Conservation (phyloP, 345 rosid genomes). For the Microthlaspi erraticum region DNA sequence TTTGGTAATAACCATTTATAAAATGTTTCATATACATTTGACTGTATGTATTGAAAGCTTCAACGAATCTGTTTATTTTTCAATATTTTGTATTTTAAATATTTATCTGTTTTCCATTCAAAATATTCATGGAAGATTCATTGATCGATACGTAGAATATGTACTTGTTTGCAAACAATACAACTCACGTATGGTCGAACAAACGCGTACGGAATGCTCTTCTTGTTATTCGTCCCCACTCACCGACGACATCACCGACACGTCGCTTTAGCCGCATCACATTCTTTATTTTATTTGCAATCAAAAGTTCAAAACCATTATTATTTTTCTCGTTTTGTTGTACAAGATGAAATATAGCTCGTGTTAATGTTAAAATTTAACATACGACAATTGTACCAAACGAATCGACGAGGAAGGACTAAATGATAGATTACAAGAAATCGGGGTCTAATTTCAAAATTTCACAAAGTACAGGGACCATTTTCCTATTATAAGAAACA, state of each 20-base stretch:
- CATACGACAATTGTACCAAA: neutral
- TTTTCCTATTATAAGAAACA: neutral
- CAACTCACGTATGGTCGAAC: slow-evolving; percentile 26
- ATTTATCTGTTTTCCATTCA: neutral
- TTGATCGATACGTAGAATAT: slow-evolving; percentile 26
- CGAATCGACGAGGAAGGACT: neutral
- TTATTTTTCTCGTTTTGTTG: neutral
- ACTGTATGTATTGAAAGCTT: neutral
- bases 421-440: neutral
- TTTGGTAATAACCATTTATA: too few species aligned
- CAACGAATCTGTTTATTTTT: neutral
- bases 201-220: slow-evolving; percentile 34
- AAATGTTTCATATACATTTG: neutral
- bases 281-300: neutral
- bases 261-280: neutral
- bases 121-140: neutral
- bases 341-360: neutral
- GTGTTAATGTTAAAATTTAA: neutral
- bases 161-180: slow-evolving; percentile 2
- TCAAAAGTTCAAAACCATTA: neutral
- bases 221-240: slow-evolving; percentile 25
- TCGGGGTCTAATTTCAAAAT: slow-evolving; percentile 1
- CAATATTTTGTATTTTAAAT: neutral
- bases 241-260: slow-evolving; percentile 27
- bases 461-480: slow-evolving; percentile 1